Evolutionary conservation across 2,329 filamentous ascomycete species (phyloP), one percentile per base, ranked within the genome.

Genomic region (Teratosphaeria zuluensis): DNA sequence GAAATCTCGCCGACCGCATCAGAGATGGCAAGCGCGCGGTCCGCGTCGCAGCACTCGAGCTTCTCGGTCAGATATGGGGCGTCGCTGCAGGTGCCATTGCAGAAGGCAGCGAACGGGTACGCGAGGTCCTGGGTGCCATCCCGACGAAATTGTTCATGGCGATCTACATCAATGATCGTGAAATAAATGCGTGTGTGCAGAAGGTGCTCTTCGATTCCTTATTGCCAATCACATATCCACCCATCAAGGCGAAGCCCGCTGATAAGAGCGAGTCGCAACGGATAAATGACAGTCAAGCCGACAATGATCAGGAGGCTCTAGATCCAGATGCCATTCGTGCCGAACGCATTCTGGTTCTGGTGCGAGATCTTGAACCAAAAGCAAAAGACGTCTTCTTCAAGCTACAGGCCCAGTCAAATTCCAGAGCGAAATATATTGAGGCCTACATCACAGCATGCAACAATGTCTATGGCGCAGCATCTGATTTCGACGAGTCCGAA

Each of bases 41-140:
- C 11, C 88, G 92, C 59, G 85, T 89, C 46, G 90, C 92, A 66
- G 92, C 90, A 28, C 95, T 96, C 83, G 87, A 85, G 55, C 80
- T 95, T 8, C 78, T 97, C 1, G 89, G 84, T 11, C 89, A 86
- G 62, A 85, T 97, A 31, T 99, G 94, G 94, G 92, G 90, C n/a
- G 92, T 95, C 19, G 92, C 90, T 12, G 84, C 87, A 19, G 89
- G 90, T 19, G 92, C 96, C 67, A 88, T 99, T 66, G 85, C 89
- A 28, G 84, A 87, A 56, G 90, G 89, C 14, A 88, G 92, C 66
- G 90, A 96, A 65, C 78, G 81, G 19, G 87, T 95, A 21, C 82
- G 81, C 12, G 78, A 84, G 9, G 82, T 92, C n/a, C 78, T 99
- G 12, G 87, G 86, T 6, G 86, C 86, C 28, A 90, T 95, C 46